Percentiles rank a stretch among this genome's conserved stretches.
Conservation (phyloP, 495 filamentous ascomycete genomes). For the Penicillium tannophilum region DNA sequence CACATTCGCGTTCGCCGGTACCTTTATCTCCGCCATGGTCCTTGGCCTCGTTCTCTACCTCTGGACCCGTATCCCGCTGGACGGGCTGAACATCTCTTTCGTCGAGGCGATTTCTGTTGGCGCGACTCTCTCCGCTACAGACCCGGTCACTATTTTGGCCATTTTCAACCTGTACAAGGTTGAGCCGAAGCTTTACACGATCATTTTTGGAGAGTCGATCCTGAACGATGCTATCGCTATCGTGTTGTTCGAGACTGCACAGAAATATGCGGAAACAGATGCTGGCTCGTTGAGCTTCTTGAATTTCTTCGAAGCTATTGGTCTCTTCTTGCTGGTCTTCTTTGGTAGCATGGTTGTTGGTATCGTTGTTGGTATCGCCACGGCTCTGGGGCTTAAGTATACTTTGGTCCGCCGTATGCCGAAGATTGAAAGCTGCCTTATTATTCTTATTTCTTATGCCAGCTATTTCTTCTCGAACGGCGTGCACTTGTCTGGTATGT, state of each 20-base stretch:
- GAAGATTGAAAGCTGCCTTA: slow-evolving; percentile 93
- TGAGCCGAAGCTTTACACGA: slow-evolving; percentile 95
- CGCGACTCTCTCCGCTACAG: slow-evolving; percentile 93
- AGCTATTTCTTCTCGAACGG: slow-evolving; percentile 98
- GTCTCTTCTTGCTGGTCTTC: slow-evolving; percentile 93
- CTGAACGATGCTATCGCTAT: slow-evolving; percentile 98
- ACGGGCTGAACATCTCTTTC: slow-evolving; percentile 81
- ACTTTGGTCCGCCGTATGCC: slow-evolving; percentile 89
- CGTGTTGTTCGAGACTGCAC: slow-evolving; percentile 96
- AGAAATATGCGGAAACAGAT: slow-evolving; percentile 72
- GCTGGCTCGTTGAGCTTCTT: slow-evolving; percentile 65
- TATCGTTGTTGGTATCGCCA: slow-evolving; percentile 79
- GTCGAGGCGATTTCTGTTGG: slow-evolving; percentile 95
- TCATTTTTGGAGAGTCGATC: slow-evolving; percentile 98
- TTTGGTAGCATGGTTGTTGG: slow-evolving; percentile 92
- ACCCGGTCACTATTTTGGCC: slow-evolving; percentile 94
- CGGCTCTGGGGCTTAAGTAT: slow-evolving; percentile 87
- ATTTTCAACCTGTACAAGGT: slow-evolving; percentile 99
- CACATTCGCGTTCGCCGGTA: slow-evolving; percentile 97
- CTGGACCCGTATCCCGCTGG: slow-evolving; percentile 84
- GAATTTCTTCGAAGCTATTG: slow-evolving; percentile 85
- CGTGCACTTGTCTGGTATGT: slow-evolving; percentile 87
- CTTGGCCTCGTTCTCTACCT: slow-evolving; percentile 84
- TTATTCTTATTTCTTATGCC: slow-evolving; percentile 91
- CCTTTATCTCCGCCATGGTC: slow-evolving; percentile 94